Conservation (phyloP, 2,329 filamentous ascomycete species). For the Westerdykella aurantiaca region DNA sequence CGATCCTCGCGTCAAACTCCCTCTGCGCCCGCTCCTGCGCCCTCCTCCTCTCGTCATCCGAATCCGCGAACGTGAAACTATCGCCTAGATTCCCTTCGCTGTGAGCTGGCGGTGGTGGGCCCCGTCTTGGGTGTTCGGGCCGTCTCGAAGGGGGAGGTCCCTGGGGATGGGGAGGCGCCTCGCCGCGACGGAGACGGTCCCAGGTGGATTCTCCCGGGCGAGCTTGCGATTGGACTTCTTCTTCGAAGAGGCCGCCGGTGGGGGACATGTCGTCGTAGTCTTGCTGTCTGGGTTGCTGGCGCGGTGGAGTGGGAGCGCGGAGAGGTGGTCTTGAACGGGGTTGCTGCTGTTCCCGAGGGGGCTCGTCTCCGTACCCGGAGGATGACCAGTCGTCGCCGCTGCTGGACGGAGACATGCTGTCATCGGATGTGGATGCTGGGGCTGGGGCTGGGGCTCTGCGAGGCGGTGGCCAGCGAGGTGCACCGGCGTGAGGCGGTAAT, state of each 20-base stretch:
- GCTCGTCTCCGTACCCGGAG: not conserved
- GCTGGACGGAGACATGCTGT: conserved; percentile 40
- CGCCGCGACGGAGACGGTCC: conserved; percentile 41
- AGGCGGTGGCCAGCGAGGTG: conserved; percentile 2
- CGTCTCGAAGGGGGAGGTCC: conserved; percentile 13
- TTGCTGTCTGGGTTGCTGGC: conserved; percentile 6
- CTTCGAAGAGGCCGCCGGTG: conserved; percentile 33
- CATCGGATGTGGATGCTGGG: conserved; percentile 10
- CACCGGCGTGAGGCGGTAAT: conserved; percentile 1
- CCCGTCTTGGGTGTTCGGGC: conserved; percentile 17
- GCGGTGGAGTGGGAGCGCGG: conserved; percentile 6
- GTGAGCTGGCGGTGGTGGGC: not conserved
- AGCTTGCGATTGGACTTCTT: conserved; percentile 15
- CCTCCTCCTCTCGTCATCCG: conserved; percentile 40
- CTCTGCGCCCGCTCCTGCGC: conserved; percentile 44
- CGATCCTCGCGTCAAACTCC: conserved; percentile 47
- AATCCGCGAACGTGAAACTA: conserved; percentile 41
- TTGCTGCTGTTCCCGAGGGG: conserved; percentile 5
- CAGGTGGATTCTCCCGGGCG: conserved; percentile 36
- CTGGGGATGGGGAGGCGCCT: conserved; percentile 9
- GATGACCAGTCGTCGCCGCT: conserved; percentile 30
- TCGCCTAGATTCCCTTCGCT: conserved; percentile 26
- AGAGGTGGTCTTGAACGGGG: too few relatives aligned
- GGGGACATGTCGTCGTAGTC: conserved; percentile 34
- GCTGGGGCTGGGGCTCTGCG: not conserved